These are phyloP conservation scores for Aspergillus sp. DNA, from an alignment of 2,329 filamentous ascomycete species.

Conservation along the genomic window DNA sequence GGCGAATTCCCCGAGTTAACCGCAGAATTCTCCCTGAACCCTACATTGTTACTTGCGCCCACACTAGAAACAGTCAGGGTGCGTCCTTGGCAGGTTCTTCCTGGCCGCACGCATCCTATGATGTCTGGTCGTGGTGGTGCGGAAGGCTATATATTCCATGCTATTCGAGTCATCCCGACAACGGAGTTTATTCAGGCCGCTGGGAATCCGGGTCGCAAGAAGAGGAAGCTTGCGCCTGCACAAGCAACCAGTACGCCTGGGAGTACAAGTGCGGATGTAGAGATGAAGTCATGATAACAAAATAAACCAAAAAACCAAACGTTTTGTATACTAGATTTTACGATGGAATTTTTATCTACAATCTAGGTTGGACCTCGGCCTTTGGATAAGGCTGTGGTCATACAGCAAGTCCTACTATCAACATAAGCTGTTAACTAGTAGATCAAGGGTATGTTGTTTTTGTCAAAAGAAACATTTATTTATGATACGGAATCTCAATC, in stretches of 20 bases:
- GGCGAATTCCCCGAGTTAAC: slow-evolving; percentile 26
- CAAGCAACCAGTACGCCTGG: slow-evolving; percentile 22
- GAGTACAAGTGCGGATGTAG: slow-evolving; percentile 25
- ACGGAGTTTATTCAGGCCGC: slow-evolving; percentile 79
- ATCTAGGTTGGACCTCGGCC: not conserved
- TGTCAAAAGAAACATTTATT: not conserved
- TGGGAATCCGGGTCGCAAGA: slow-evolving; percentile 67
- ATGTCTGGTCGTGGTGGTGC: slow-evolving; percentile 88
- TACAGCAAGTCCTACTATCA: not conserved
- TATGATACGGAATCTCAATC: not conserved
- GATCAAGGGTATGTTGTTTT: not conserved
- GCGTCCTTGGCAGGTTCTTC: slow-evolving; percentile 84
- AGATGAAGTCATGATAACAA: slow-evolving; percentile 28
- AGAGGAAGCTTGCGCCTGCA: slow-evolving; percentile 58
- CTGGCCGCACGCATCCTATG: slow-evolving; percentile 85
- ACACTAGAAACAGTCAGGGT: slow-evolving; percentile 78
- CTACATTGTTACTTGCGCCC: slow-evolving; percentile 75
- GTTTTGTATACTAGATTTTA: not conserved
- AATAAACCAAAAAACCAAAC: not conserved
- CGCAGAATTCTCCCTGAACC: slow-evolving; percentile 85
- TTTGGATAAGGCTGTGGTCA: not conserved
- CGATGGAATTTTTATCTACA: not conserved
- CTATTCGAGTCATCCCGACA: slow-evolving; percentile 74
- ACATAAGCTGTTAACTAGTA: no score
- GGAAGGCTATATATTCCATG: slow-evolving; percentile 89